Percentiles rank a stretch among this genome's conserved stretches.
Evolutionary conservation across 2,329 filamentous ascomycete species (phyloP).

Genomic region (Pseudogymnoascus sp.): DNA sequence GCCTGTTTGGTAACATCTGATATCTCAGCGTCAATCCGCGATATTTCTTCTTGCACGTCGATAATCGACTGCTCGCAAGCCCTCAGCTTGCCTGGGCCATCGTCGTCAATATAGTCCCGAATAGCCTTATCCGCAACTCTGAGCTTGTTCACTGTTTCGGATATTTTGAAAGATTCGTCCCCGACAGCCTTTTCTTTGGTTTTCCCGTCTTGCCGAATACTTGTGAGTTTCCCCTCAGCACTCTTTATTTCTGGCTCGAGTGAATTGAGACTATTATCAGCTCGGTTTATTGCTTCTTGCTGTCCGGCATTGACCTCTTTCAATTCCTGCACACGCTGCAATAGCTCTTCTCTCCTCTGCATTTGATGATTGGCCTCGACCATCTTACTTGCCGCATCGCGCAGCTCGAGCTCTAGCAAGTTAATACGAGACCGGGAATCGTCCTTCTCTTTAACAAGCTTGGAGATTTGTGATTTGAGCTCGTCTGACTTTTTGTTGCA

Average conservation of each 20-base stretch:
- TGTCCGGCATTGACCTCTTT: constrained; percentile 62
- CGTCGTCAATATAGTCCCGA: constrained; percentile 67
- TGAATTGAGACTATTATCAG: constrained; percentile 66
- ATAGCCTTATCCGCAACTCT: constrained; percentile 71
- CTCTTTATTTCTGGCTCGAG: constrained; percentile 70
- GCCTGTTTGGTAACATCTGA: constrained; percentile 58
- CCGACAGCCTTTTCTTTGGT: constrained; percentile 66
- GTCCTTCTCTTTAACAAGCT: constrained; percentile 64
- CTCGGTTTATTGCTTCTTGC: constrained; percentile 59
- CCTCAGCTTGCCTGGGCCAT: constrained; percentile 64
- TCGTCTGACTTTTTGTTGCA: constrained; percentile 60
- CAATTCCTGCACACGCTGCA: constrained; percentile 64
- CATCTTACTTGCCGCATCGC: constrained; percentile 67
- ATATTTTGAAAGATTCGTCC: constrained; percentile 62
- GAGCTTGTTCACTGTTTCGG: constrained; percentile 69
- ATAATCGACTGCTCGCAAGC: constrained; percentile 64
- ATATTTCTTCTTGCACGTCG: constrained; percentile 58
- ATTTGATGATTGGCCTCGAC: constrained; percentile 64
- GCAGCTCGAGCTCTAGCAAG: constrained; percentile 66
- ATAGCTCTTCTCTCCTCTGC: constrained; percentile 69
- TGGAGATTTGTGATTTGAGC: constrained; percentile 56
- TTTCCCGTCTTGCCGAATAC: constrained; percentile 64
- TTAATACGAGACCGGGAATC: constrained; percentile 61
- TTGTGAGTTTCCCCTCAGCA: constrained; percentile 69
- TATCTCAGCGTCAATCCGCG: constrained; percentile 60